Conservation (phyloP, 352 stramenopile genomes). For the Phytophthora megakarya region DNA sequence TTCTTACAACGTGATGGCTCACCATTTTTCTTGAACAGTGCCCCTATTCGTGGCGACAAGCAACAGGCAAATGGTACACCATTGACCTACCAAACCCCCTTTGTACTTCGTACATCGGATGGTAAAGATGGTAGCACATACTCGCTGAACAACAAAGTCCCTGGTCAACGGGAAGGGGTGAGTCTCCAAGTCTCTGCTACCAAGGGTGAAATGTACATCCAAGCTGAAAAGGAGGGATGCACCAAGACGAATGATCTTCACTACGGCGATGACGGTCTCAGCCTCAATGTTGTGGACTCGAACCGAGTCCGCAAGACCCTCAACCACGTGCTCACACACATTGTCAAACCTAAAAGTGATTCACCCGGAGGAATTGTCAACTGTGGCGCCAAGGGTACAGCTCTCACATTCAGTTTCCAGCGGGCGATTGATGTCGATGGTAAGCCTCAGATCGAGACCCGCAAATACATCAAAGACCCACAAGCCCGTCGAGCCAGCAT, state of each 20-base stretch:
- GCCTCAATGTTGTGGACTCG: conserved; percentile 66
- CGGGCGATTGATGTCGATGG: conserved; percentile 28
- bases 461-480: conserved; percentile 55
- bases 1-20: not conserved
- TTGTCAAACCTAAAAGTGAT: conserved; percentile 56
- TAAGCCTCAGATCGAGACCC: conserved; percentile 35
- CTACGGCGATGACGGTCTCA: conserved; percentile 46
- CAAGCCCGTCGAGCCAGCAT: conserved; percentile 54
- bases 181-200: conserved; percentile 50
- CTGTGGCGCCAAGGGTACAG: conserved; percentile 46
- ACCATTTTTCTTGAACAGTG: conserved; percentile 20
- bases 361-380: conserved; percentile 50
- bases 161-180: conserved; percentile 53
- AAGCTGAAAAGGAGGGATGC: conserved; percentile 59
- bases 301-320: conserved; percentile 75
- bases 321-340: conserved; percentile 61
- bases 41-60: conserved; percentile 58
- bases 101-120: conserved; percentile 70
- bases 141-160: conserved; percentile 82
- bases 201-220: conserved; percentile 80
- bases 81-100: conserved; percentile 69
- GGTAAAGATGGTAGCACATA: conserved; percentile 53
- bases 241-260: conserved; percentile 53
- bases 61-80: conserved; percentile 44
- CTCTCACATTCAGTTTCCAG: conserved; percentile 48